These are phyloP conservation scores for Pythium vanterpoolii DNA, from an alignment of 352 stramenopile species.

Conservation along the genomic window DNA sequence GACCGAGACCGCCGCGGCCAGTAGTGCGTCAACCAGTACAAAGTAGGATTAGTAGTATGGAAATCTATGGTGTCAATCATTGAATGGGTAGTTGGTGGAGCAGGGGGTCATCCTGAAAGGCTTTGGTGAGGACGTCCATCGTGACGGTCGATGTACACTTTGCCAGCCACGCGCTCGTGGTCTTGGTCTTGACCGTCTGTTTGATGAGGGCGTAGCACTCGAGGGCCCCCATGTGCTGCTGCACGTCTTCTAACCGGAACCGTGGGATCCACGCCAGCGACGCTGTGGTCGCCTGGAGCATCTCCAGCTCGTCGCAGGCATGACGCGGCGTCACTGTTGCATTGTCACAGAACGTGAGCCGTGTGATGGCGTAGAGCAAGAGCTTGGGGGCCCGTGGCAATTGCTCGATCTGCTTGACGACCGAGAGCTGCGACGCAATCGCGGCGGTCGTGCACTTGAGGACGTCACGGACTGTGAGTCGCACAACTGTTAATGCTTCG, in stretches of 20 bases:
- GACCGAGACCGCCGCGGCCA: slow-evolving; percentile 33
- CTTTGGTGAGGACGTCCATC: slow-evolving; percentile 36
- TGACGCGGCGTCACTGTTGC: slow-evolving; percentile 35
- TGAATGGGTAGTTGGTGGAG: slow-evolving; percentile 27
- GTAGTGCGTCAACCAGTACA: not conserved
- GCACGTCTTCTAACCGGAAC: slow-evolving; percentile 57
- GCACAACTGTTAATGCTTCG: not conserved
- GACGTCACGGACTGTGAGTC: slow-evolving; percentile 32
- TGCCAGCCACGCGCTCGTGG: slow-evolving; percentile 32
- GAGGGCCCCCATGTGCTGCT: slow-evolving; percentile 56
- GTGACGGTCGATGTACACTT: slow-evolving; percentile 52
- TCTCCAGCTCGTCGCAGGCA: slow-evolving; percentile 46
- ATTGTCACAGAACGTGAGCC: slow-evolving; percentile 37
- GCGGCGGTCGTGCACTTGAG: slow-evolving; percentile 35
- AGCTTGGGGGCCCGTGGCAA: slow-evolving; percentile 64
- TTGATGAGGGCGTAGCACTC: slow-evolving; percentile 72
- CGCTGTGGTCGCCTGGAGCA: slow-evolving; percentile 26
- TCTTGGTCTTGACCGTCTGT: slow-evolving; percentile 23
- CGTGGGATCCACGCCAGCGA: slow-evolving; percentile 54
- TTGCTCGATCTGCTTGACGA: slow-evolving; percentile 50
- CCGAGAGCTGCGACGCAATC: slow-evolving; percentile 31
- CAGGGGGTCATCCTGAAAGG: slow-evolving; percentile 45
- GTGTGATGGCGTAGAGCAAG: slow-evolving; percentile 60
- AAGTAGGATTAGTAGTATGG: too few relatives aligned
- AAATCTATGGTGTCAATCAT: slow-evolving; percentile 12